Conservation (phyloP, 2,329 filamentous ascomycete species). For the Pseudogymnoascus sp. region DNA sequence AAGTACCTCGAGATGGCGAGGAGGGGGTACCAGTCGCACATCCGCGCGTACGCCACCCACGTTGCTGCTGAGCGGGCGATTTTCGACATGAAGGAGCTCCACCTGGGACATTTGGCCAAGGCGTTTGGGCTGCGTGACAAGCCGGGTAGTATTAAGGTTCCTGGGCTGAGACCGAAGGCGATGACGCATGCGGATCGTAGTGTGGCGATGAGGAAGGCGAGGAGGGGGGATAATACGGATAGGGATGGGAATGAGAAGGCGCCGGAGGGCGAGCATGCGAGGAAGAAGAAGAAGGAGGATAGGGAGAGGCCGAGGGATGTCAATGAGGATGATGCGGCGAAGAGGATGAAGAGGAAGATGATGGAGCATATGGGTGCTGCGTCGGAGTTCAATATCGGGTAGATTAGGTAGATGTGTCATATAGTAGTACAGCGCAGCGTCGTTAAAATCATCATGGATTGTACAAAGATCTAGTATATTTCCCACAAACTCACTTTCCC, state of each 20-base stretch:
- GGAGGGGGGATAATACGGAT: conserved; percentile 20
- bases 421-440: conserved; percentile 3
- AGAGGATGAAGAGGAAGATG: conserved; percentile 57
- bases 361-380: conserved; percentile 46
- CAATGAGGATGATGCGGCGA: conserved; percentile 49
- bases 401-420: not conserved
- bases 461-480: conserved; percentile 52
- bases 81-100: conserved; percentile 87
- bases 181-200: conserved; percentile 34
- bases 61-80: conserved; percentile 72
- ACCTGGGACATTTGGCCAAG: conserved; percentile 89
- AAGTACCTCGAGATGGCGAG: conserved; percentile 72
- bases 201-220: conserved; percentile 28
- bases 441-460: not conserved
- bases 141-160: conserved; percentile 67
- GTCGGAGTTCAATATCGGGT: conserved; percentile 62
- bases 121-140: conserved; percentile 84
- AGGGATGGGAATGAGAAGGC: conserved; percentile 21
- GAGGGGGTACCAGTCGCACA: conserved; percentile 82
- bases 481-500: conserved; percentile 95
- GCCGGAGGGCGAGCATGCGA: conserved; percentile 24
- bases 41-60: conserved; percentile 92
- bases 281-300: conserved; percentile 30
- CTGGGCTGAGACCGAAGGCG: conserved; percentile 34
- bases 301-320: conserved; percentile 32